Base-by-base conservation (phyloP, 129 eudicot genomes). In the Flaveria trinervia region DNA sequence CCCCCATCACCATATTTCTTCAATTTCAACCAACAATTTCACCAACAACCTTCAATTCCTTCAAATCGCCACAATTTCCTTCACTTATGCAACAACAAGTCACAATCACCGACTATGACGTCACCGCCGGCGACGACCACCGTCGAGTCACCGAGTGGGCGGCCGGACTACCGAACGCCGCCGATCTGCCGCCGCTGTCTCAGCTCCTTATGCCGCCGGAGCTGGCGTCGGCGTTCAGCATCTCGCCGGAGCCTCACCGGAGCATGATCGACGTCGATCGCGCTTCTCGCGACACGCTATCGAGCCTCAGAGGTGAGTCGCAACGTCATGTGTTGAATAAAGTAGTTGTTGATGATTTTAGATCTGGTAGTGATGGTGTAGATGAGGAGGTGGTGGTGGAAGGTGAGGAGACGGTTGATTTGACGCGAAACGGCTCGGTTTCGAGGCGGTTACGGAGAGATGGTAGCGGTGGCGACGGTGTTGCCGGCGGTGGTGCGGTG, bases 191-290 rank as follows among this genome's bases (percentile, higher is more conserved):
- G 10, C 45, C 46, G 46, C 45, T 30, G 45, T 64, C 69, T 0
- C 69, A 64, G 45, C 2, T 64, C 14, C 46, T 64, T 23, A 14
- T 64, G 1, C 33, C 69, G 18, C 12, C 46, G 23, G 69, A 64
- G 20, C 23, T 64, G 13, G 69, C 69, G 0, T 64, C 69, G 46
- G 69, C 45, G 3, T 64, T 64, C 69, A 64, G 69, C 46, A 15
- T 64, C 69, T 5, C 69, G 11, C 69, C 69, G 69, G 69, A 64
- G 22, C 45, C 68, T 64, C 46, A 64, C 69, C 69, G 69, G 69
- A 64, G 46, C 9, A 28, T 33, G 46, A 33, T 33, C n/a, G 69
- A 64, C 69, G 69, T 30, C 46, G 69, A 64, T 62, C 44, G 18
- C 11, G 68, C 68, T 28, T 62, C 68, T 62, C 68, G 44, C 13